Percentiles rank a stretch among this genome's conserved stretches.
phyloP scores from a whole-genome alignment of 257 asterid species.

The Scutellaria barbata region DNA sequence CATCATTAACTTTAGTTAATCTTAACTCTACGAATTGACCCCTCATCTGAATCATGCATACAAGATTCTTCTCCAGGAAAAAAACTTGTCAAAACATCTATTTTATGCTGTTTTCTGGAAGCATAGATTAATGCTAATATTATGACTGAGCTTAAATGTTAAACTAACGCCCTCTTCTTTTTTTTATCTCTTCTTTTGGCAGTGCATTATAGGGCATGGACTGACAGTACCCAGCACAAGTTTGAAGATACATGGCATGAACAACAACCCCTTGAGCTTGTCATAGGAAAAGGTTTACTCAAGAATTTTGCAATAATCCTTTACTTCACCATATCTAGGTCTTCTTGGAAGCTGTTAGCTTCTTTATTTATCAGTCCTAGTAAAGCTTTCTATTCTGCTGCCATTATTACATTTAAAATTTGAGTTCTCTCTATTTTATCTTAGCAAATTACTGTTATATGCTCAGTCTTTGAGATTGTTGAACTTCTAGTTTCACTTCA shows the following conservation, averaged over 20 bases:
- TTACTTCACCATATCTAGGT: constrained; percentile 17
- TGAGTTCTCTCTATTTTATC: constrained; percentile 2
- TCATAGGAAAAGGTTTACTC: constrained; percentile 85
- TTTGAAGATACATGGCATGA: constrained; percentile 98
- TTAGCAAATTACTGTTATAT: constrained; percentile 11
- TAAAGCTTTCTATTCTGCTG: background rate
- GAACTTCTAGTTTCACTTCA: constrained; percentile 12
- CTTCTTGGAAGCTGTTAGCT: constrained; percentile 20
- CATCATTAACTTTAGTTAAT: background rate
- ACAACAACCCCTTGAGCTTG: constrained; percentile 87
- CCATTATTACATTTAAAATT: background rate
- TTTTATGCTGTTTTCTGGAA: constrained; percentile 10
- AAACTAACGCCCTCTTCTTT: constrained; percentile 19
- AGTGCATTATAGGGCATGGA: constrained; percentile 98
- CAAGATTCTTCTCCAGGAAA: constrained; percentile 21
- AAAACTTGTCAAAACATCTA: background rate
- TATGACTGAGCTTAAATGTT: background rate
- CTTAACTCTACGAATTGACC: constrained; percentile 2
- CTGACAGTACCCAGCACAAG: constrained; percentile 85
- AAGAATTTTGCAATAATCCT: constrained; percentile 14
- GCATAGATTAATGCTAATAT: constrained; percentile 5
- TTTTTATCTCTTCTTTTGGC: constrained; percentile 19
- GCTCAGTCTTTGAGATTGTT: background rate
- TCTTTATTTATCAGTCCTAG: background rate
- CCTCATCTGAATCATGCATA: constrained; percentile 4